Evolutionary conservation across 2,329 filamentous ascomycete species (phyloP).

Genomic region (Cadophora sp.): DNA sequence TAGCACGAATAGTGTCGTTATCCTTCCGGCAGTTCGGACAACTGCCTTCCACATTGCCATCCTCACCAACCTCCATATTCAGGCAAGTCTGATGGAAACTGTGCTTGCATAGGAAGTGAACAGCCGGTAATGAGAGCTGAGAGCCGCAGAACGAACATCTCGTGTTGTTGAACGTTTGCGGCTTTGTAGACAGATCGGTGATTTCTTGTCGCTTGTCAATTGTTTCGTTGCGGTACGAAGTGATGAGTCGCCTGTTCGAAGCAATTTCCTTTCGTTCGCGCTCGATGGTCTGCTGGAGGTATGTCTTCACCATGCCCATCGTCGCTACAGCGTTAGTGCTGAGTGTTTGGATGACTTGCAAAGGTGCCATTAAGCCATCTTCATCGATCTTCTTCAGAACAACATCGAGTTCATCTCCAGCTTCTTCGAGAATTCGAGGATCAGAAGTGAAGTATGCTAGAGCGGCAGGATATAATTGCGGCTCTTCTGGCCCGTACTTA

Average conservation of each 20-base stretch:
- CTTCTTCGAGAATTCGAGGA: slow-evolving; percentile 80
- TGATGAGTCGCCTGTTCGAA: slow-evolving; percentile 79
- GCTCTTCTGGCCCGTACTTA: slow-evolving; percentile 92
- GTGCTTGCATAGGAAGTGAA: slow-evolving; percentile 97
- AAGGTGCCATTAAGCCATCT: slow-evolving; percentile 90
- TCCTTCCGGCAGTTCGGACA: slow-evolving; percentile 85
- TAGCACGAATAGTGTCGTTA: slow-evolving; percentile 88
- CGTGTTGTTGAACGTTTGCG: slow-evolving; percentile 88
- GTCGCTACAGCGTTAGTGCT: slow-evolving; percentile 82
- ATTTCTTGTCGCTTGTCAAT: slow-evolving; percentile 81
- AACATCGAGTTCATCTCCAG: slow-evolving; percentile 81
- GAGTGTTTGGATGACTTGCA: slow-evolving; percentile 95
- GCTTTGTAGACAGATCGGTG: slow-evolving; percentile 76
- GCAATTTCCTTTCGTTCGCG: slow-evolving; percentile 87
- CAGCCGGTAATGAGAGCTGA: slow-evolving; percentile 82
- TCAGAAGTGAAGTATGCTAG: slow-evolving; percentile 93
- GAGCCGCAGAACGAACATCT: slow-evolving; percentile 81
- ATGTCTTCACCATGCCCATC: slow-evolving; percentile 96
- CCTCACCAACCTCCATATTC: slow-evolving; percentile 55
- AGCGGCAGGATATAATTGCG: slow-evolving; percentile 89
- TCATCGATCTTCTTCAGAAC: slow-evolving; percentile 88
- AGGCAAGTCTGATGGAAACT: slow-evolving; percentile 94
- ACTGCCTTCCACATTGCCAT: slow-evolving; percentile 70
- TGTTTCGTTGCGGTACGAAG: slow-evolving; percentile 85
- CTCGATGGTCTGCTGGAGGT: slow-evolving; percentile 87